Conservation (phyloP, 208 protist species). For the Spongospora subterranea region DNA sequence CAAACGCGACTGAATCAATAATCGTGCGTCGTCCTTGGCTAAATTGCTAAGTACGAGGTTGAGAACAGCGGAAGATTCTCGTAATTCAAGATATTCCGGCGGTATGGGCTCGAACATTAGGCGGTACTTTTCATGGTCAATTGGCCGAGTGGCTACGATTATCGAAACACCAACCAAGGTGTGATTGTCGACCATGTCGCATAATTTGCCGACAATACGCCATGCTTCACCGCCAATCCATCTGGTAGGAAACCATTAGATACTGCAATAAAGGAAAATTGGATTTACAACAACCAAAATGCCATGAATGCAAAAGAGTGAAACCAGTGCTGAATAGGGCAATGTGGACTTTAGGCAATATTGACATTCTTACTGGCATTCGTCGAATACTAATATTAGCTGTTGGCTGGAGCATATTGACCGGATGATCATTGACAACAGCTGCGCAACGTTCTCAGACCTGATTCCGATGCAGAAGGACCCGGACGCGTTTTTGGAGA, state of each 20-base stretch:
- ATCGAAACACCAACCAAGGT: background rate
- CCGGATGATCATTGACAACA: background rate
- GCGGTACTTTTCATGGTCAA: constrained; percentile 52
- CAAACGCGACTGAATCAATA: background rate
- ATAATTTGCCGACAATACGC: background rate
- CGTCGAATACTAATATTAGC: constrained; percentile 19
- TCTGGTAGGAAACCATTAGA: background rate
- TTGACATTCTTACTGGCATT: constrained; percentile 18
- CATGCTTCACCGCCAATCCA: background rate
- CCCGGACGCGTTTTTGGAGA: background rate
- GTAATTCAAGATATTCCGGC: background rate
- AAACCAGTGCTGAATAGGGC: too few species aligned
- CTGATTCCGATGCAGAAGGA: background rate
- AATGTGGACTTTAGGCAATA: too few species aligned
- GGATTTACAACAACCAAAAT: background rate
- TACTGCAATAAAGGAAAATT: background rate
- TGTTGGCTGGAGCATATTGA: background rate
- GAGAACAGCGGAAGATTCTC: background rate
- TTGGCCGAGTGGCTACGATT: background rate
- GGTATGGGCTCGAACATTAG: background rate
- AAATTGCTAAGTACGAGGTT: constrained; percentile 10
- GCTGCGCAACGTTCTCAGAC: background rate
- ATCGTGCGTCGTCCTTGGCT: background rate
- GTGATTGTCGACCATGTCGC: background rate
- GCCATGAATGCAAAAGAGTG: background rate